A percentile compares a stretch with the other conserved stretches of the same genome.
Evolutionary conservation across 1,284 basidiomycete genomes (phyloP).

Genomic region (Mycena sp.): DNA sequence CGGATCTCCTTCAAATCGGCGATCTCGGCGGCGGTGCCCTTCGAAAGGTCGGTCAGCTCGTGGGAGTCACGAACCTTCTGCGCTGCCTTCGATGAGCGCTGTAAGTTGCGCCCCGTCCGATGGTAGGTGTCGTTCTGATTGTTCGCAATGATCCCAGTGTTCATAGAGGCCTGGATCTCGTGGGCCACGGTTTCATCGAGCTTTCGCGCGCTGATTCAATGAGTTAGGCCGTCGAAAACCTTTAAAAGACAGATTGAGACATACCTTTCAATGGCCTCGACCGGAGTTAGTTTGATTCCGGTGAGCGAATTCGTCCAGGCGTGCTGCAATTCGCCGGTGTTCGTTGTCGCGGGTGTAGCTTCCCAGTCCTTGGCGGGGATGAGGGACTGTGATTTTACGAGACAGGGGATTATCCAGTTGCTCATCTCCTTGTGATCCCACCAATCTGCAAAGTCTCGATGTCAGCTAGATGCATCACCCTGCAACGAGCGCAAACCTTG

Average conservation of each 20-base stretch:
- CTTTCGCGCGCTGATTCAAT: not conserved
- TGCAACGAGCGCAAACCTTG: not conserved
- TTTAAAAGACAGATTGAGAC: not conserved
- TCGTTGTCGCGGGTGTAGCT: slow-evolving; percentile 1
- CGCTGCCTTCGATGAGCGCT: not conserved
- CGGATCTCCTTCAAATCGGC: not conserved
- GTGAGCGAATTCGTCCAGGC: slow-evolving; percentile 12
- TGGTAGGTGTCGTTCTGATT: not conserved
- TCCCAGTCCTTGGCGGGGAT: slow-evolving; percentile 7
- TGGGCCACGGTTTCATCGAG: not conserved
- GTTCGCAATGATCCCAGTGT: not conserved
- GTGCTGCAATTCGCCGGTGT: slow-evolving; percentile 10
- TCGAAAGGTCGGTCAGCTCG: not conserved
- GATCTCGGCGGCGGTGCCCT: not conserved
- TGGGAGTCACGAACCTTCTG: not conserved
- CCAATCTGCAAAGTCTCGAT: slow-evolving; percentile 6
- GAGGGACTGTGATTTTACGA: slow-evolving; percentile 9
- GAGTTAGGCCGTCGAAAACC: not conserved
- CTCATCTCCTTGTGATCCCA: slow-evolving; percentile 17
- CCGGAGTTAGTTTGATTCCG: not conserved
- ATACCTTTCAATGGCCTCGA: slow-evolving; percentile 14
- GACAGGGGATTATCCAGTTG: slow-evolving; percentile 19
- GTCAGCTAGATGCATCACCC: not conserved
- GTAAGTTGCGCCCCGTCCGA: not conserved
- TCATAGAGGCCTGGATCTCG: not conserved